Percentiles rank a stretch among this genome's conserved stretches.
These are phyloP conservation scores for Tetracladium marchalianum DNA, from an alignment of 495 filamentous ascomycete genomes.

Conservation along the genomic window DNA sequence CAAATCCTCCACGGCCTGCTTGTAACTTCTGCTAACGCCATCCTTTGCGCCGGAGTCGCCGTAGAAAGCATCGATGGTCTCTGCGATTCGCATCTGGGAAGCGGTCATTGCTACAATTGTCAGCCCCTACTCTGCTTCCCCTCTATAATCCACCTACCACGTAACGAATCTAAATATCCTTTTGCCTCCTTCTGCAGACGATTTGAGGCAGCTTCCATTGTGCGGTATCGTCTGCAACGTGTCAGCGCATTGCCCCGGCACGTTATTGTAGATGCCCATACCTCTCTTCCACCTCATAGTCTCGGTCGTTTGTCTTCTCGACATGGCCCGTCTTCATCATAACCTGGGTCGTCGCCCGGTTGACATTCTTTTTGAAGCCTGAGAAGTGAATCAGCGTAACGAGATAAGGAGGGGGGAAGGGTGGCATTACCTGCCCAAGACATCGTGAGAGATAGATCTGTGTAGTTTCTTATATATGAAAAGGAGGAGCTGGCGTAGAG, in stretches of 20 bases:
- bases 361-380: constrained; percentile 99
- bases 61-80: constrained; percentile 99
- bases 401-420: neutral
- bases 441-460: constrained; percentile 10
- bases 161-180: constrained; percentile 88
- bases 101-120: constrained; percentile 81
- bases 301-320: constrained; percentile 93
- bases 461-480: neutral
- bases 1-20: constrained; percentile 93
- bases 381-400: constrained; percentile 3
- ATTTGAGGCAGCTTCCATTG: constrained; percentile 88
- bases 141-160: constrained; percentile 44
- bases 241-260: constrained; percentile 9
- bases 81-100: constrained; percentile 97
- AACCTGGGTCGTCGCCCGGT: constrained; percentile 96
- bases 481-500: neutral
- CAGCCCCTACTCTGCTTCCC: neutral
- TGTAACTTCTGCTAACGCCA: constrained; percentile 91
- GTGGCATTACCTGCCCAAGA: constrained; percentile 18
- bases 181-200: constrained; percentile 95
- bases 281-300: constrained; percentile 97
- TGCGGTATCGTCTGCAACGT: constrained; percentile 67
- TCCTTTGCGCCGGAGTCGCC: constrained; percentile 91
- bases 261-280: constrained; percentile 27
- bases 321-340: constrained; percentile 99